Base-by-base conservation (phyloP, 768 basidiomycete genomes). In the Hericium coralloides region DNA sequence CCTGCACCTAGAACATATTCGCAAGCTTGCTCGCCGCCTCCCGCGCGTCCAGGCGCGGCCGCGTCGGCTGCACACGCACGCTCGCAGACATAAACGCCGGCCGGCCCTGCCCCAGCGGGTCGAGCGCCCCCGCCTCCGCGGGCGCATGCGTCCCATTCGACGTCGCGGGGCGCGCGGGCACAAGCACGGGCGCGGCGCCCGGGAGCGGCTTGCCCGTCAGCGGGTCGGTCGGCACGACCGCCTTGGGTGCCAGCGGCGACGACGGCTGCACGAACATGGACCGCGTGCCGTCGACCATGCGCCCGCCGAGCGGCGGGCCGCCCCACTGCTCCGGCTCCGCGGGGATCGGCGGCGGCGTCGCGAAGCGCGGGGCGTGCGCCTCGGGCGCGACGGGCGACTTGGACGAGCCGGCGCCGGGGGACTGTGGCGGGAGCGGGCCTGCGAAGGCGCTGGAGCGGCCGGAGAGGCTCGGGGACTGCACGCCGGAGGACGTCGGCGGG, bases 21-120 rank as follows among this genome's bases (percentile, higher is more conserved):
- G 91, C 92, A 56, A 94, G 77, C 69, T 93, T 94, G 67, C 89
- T 89, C 18, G 90, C 92, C 14, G 90, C 90, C 65, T 91, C 85
- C 65, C 86, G 77, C 10, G 92, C 85, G 68, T 97, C 94, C 64
- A 95, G 69, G 64, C 87, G 76, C 47, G 85, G 82, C 62, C 89
- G 73, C 51, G 82, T 81, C 14, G 87, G 84, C 62, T 83, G 82
- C 49, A 87, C 76, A 18, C 85, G 82, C 68, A 93, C 71, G n/a
- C 87, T 89, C 51, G 75, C 77, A 1, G 87, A 77, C 87, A 91
- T 84, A 61, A 77, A 76, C 49, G 77, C 74, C n/a, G 87, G 78
- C 55, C 73, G 73, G 49, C 79, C 71, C 59, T 79, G 79, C 7
- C 81, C 85, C 18, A 90, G 76, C 38, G 88, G 88, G 64, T 89